Conservation (phyloP, 2,329 filamentous ascomycete species). For the Arthrobotrys entomopaga region DNA sequence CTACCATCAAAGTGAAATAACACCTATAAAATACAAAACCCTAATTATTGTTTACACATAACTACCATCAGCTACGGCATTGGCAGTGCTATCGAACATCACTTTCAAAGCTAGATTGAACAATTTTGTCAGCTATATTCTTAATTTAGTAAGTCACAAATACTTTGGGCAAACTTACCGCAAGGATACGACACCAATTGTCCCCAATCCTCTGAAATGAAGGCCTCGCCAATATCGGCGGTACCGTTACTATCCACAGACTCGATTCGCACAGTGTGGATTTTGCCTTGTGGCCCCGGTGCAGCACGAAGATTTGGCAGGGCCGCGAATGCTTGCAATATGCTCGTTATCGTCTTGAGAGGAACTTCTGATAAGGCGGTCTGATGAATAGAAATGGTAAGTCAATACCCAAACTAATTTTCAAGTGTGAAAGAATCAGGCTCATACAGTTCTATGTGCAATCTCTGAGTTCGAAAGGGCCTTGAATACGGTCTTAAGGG, state of each 20-base stretch:
- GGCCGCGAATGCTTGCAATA: constrained; percentile 74
- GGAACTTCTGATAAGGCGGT: constrained; percentile 43
- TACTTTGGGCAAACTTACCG: constrained; percentile 19
- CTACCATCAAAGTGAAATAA: too few species aligned
- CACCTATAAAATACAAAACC: not conserved
- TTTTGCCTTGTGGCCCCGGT: constrained; percentile 71
- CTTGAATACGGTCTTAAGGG: constrained; percentile 55
- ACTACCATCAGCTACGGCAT: not conserved
- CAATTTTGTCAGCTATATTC: too few species aligned
- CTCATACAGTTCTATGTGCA: constrained; percentile 40
- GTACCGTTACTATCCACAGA: constrained; percentile 23
- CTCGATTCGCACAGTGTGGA: constrained; percentile 70
- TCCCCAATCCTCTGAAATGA: constrained; percentile 53
- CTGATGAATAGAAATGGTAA: constrained; percentile 11
- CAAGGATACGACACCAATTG: constrained; percentile 48
- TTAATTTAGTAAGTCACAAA: not conserved
- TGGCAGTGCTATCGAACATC: constrained; percentile 24
- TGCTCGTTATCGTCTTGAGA: constrained; percentile 67
- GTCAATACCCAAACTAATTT: not conserved
- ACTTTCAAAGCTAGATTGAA: constrained; percentile 48
- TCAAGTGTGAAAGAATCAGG: not conserved
- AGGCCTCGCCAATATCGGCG: constrained; percentile 35
- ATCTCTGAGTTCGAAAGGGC: constrained; percentile 30
- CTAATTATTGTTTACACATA: not conserved
- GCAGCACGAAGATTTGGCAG: constrained; percentile 72